These are phyloP conservation scores for Lactarius trivialis DNA, from an alignment of 768 basidiomycete genomes.

Conservation along the genomic window DNA sequence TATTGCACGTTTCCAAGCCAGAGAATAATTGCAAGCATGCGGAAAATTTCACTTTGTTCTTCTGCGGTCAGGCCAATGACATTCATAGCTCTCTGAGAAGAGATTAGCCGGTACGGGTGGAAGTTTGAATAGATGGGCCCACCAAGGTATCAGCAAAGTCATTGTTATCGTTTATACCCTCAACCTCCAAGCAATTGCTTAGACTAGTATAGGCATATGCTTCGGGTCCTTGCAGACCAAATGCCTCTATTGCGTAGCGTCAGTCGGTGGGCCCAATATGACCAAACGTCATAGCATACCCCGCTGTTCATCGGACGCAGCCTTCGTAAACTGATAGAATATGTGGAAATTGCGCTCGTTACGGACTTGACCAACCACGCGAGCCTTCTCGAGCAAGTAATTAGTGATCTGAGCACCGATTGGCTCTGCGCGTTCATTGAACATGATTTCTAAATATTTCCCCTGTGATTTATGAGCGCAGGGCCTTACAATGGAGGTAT, in stretches of 20 bases:
- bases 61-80: slow-evolving; percentile 78
- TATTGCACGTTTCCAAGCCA: slow-evolving; percentile 98
- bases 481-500: slow-evolving; percentile 6
- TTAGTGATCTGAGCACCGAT: slow-evolving; percentile 98
- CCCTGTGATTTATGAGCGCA: slow-evolving; percentile 48
- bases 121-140: slow-evolving; percentile 27
- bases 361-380: slow-evolving; percentile 94
- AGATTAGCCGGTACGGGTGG: not conserved
- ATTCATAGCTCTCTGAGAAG: slow-evolving; percentile 79
- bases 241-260: slow-evolving; percentile 69
- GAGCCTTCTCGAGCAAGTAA: slow-evolving; percentile 93
- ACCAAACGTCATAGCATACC: slow-evolving; percentile 42
- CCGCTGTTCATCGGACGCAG: slow-evolving; percentile 80
- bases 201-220: slow-evolving; percentile 89
- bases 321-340: slow-evolving; percentile 99
- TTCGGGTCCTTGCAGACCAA: slow-evolving; percentile 94
- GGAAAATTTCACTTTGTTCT: slow-evolving; percentile 90
- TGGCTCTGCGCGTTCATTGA: slow-evolving; percentile 87
- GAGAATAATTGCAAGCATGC: slow-evolving; percentile 84
- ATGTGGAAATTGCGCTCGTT: slow-evolving; percentile 98
- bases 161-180: slow-evolving; percentile 80
- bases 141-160: slow-evolving; percentile 90
- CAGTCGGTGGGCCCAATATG: not conserved
- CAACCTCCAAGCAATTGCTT: slow-evolving; percentile 88
- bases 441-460: slow-evolving; percentile 99